Evolutionary conservation across 805 yeast species (phyloP), one percentile per base, ranked within the genome.

Genomic region (Candida sphagnicola): DNA sequence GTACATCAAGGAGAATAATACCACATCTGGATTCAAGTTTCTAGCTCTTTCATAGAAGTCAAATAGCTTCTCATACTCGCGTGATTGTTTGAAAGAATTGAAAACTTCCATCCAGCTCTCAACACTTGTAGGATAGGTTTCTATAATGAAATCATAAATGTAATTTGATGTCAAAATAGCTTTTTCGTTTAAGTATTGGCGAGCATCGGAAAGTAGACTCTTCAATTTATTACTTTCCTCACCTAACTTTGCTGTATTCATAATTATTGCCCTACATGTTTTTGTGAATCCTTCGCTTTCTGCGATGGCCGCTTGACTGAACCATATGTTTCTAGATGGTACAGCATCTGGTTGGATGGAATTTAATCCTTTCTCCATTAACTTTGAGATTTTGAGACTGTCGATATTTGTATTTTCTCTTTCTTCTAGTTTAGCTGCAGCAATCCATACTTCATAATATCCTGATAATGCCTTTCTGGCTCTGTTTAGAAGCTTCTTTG

Each of bases 391-490:
- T 43, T 77, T 74, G 1, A 62, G 56, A n/a, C 62, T 68, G n/a
- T 65, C 59, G 5, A 65, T 65, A 4, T 59, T 54, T 1, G 59
- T 53, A 40, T 69, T 62, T 49, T 80, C 91, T 18, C 66, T 43
- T 39, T 68, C 74, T 56, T 87, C 95, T 11, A 88, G 52, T 45
- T 79, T 75, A 1, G 80, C 72, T 1, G 88, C 88, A 0, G 80
- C 66, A 2, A 87, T 59, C 91, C 95, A 87, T 2, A 88, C 67
- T 24, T 67, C 67, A 33, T 68, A 59, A 6, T 76, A 66, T 3
- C 67, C 63, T 3, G 72, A 69, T 11, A 82, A 55, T 0, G 59
- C 53, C 39, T 77, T 77, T 44, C 90, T 65, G 0, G 95, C 95
- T 19, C 54, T 59, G 46, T 78, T 78, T 23, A 89, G 59, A 0